Evolutionary conservation across 345 rosid species (phyloP).

Genomic region (Aurinia saxatilis): DNA sequence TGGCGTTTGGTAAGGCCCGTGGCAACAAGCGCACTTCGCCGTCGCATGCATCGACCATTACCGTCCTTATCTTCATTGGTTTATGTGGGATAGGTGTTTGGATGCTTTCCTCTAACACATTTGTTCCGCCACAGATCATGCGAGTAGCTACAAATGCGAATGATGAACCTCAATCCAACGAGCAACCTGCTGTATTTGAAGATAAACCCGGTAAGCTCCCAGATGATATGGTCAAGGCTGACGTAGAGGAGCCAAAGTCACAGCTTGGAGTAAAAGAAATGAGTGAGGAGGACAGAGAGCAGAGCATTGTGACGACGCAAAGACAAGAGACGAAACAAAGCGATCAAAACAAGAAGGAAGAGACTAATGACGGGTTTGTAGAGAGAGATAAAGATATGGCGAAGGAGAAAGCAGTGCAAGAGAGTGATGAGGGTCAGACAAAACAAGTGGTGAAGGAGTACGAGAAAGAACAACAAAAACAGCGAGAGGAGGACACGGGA

Average conservation of each 20-base stretch:
- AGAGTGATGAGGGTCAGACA: constrained; percentile 6
- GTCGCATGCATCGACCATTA: constrained; percentile 58
- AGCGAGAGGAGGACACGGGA: constrained; percentile 44
- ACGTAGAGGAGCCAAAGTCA: constrained; percentile 23
- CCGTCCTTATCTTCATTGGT: constrained; percentile 53
- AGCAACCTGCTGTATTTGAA: constrained; percentile 40
- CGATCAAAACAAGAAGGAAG: no score
- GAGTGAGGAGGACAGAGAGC: neutral
- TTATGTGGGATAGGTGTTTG: constrained; percentile 70
- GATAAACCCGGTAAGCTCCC: constrained; percentile 89
- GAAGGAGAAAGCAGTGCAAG: constrained; percentile 1
- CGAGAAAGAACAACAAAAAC: constrained; percentile 40
- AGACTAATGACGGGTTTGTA: neutral
- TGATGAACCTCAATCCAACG: constrained; percentile 22
- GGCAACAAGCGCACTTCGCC: constrained; percentile 40
- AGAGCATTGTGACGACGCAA: constrained; percentile 20
- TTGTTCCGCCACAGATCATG: constrained; percentile 34
- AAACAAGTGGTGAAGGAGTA: constrained; percentile 22
- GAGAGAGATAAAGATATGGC: neutral
- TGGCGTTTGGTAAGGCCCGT: constrained; percentile 59
- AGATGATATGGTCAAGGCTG: constrained; percentile 68
- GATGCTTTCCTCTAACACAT: constrained; percentile 60
- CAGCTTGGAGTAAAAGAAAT: constrained; percentile 29
- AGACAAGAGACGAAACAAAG: constrained; percentile 22
- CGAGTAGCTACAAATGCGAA: constrained; percentile 13